Evolutionary conservation across 345 rosid genomes (phyloP).

Genomic region (Citrus medica): DNA sequence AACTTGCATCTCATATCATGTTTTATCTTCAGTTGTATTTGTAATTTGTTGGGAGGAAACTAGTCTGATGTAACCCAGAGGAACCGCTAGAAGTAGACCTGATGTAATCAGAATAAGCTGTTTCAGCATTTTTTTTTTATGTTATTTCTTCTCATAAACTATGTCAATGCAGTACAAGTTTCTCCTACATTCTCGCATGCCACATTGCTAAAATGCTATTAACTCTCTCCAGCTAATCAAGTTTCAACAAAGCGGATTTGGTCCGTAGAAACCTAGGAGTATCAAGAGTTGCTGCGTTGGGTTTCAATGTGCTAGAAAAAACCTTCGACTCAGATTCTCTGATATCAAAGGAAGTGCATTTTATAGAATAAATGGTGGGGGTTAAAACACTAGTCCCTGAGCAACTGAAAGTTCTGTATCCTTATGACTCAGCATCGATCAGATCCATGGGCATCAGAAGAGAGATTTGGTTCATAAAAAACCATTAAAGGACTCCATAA

Average conservation of each 20-base stretch:
- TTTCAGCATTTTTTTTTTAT: slow-evolving; percentile 10
- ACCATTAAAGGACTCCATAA: too few relatives aligned
- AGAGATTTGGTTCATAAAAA: too few relatives aligned
- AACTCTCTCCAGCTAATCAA: neutral
- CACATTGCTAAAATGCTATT: too few relatives aligned
- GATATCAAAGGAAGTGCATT: too few relatives aligned
- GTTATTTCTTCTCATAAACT: neutral
- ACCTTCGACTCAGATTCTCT: too few relatives aligned
- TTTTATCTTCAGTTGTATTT: slow-evolving; percentile 5
- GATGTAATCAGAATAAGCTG: slow-evolving; percentile 31
- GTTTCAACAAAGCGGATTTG: neutral
- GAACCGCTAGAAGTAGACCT: slow-evolving; percentile 19
- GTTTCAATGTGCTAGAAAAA: too few relatives aligned
- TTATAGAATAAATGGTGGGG: too few relatives aligned
- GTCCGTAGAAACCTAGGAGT: neutral
- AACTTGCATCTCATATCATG: neutral
- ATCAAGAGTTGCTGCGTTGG: neutral
- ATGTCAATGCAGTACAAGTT: slow-evolving; percentile 4
- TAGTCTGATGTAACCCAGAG: slow-evolving; percentile 4
- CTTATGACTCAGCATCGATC: too few relatives aligned
- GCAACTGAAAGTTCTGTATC: too few relatives aligned
- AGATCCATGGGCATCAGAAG: too few relatives aligned
- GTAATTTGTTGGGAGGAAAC: slow-evolving; percentile 15
- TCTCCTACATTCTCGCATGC: neutral
- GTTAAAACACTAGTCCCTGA: too few relatives aligned